phyloP scores from a whole-genome alignment of 2,329 filamentous ascomycete genomes.

The Colletotrichum sp. region DNA sequence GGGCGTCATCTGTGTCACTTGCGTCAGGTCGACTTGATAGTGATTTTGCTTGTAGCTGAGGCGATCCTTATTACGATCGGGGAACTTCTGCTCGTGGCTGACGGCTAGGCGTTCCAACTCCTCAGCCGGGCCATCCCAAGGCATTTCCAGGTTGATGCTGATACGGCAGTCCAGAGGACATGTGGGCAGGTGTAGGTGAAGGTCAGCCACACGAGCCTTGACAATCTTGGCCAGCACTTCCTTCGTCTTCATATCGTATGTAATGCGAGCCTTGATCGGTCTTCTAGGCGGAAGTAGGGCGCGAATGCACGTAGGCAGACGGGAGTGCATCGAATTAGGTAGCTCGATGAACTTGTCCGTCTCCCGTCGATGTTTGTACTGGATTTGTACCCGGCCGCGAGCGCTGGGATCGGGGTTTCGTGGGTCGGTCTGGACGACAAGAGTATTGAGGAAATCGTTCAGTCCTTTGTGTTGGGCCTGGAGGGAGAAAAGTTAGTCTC shows the following conservation, averaged over 20 bases:
- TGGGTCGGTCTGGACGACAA: constrained; percentile 64
- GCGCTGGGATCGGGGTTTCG: constrained; percentile 48
- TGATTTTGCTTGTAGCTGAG: constrained; percentile 88
- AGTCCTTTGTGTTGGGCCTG: constrained; percentile 81
- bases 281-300: constrained; percentile 64
- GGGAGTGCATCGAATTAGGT: constrained; percentile 59
- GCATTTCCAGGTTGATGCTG: constrained; percentile 93
- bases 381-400: constrained; percentile 64
- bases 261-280: constrained; percentile 72
- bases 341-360: constrained; percentile 85
- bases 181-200: constrained; percentile 84
- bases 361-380: constrained; percentile 84
- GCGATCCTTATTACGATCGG: constrained; percentile 84
- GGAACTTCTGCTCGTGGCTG: constrained; percentile 41
- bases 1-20: constrained; percentile 67
- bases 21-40: constrained; percentile 92
- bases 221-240: constrained; percentile 82
- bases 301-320: constrained; percentile 69
- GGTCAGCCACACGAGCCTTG: constrained; percentile 85
- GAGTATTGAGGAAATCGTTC: constrained; percentile 83
- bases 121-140: constrained; percentile 73
- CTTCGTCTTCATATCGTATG: constrained; percentile 74
- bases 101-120: constrained; percentile 52
- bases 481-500: background rate
- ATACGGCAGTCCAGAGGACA: constrained; percentile 88